These are phyloP conservation scores for Tripterygium wilfordii DNA, from an alignment of 177 flowering plant species.

Conservation along the genomic window DNA sequence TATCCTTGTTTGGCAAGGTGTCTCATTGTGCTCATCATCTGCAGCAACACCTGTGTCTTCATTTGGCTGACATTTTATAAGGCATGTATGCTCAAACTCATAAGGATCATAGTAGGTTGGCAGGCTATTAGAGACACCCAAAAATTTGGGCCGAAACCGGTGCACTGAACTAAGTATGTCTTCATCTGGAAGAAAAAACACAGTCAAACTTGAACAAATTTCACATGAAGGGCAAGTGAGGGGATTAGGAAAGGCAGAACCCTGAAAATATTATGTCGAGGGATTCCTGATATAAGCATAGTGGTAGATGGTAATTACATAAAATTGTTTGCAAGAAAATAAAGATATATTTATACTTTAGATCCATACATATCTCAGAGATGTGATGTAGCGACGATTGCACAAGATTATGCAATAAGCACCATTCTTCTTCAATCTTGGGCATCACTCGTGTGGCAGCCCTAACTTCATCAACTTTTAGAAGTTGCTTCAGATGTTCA, in stretches of 20 bases:
- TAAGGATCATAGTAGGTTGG: constrained; percentile 71
- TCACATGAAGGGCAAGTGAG: not conserved
- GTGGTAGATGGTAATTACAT: too few relatives aligned
- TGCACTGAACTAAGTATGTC: constrained; percentile 64
- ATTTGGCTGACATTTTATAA: constrained; percentile 26
- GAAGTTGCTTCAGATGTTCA: constrained; percentile 43
- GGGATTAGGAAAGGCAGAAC: constrained; percentile 1
- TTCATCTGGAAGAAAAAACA: constrained; percentile 56
- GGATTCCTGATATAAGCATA: too few relatives aligned
- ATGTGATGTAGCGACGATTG: constrained; percentile 66
- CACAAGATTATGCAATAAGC: constrained; percentile 78
- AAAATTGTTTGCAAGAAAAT: too few relatives aligned
- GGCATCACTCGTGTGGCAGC: constrained; percentile 19
- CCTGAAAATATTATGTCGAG: not conserved
- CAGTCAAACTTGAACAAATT: not conserved
- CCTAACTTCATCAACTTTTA: constrained; percentile 30
- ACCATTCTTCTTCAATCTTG: constrained; percentile 88
- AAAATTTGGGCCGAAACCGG: constrained; percentile 71
- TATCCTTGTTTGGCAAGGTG: constrained; percentile 25
- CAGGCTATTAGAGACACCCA: constrained; percentile 31
- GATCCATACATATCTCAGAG: constrained; percentile 66
- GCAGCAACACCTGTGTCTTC: constrained; percentile 20
- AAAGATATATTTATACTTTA: constrained; percentile 1
- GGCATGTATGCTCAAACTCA: constrained; percentile 71
- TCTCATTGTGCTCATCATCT: constrained; percentile 29